Evolutionary conservation across 2,329 filamentous ascomycete species (phyloP).

Genomic region (Aureobasidium sp.): DNA sequence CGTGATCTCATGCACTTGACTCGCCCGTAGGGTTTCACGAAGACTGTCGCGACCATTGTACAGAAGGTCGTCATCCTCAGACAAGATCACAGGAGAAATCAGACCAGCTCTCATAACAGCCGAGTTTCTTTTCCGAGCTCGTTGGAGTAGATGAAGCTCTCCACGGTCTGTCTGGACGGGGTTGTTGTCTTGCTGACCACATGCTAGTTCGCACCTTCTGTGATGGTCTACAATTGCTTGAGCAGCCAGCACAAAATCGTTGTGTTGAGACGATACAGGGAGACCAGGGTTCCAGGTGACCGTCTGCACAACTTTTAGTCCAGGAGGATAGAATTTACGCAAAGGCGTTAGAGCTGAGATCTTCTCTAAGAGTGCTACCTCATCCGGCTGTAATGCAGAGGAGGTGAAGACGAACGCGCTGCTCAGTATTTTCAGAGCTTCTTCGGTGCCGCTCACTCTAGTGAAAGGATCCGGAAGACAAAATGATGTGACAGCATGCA

Average conservation of each 20-base stretch:
- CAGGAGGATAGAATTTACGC: conserved; percentile 38
- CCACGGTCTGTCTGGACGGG: not conserved
- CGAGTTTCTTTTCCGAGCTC: not conserved
- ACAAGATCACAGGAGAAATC: not conserved
- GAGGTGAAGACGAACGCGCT: conserved; percentile 22
- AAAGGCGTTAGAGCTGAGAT: conserved; percentile 26
- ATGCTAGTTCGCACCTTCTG: not conserved
- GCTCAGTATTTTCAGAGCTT: conserved; percentile 29
- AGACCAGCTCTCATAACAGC: not conserved
- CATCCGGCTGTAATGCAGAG: conserved; percentile 19
- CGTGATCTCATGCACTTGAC: not conserved
- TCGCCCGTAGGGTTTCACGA: not conserved
- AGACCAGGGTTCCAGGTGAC: conserved; percentile 37
- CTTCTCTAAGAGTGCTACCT: conserved; percentile 24
- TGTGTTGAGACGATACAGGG: conserved; percentile 36
- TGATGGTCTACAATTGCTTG: conserved; percentile 23
- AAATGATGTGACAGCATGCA: conserved; percentile 57
- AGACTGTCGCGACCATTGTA: not conserved
- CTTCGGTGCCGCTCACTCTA: conserved; percentile 53
- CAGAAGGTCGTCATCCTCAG: not conserved
- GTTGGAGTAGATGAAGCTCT: not conserved
- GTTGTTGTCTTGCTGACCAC: not conserved
- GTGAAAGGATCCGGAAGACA: conserved; percentile 53
- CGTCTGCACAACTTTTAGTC: conserved; percentile 37
- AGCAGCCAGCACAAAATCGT: conserved; percentile 17